These are phyloP conservation scores for Allantophomopsis lycopodina DNA, from an alignment of 2,329 filamentous ascomycete genomes.

Conservation along the genomic window DNA sequence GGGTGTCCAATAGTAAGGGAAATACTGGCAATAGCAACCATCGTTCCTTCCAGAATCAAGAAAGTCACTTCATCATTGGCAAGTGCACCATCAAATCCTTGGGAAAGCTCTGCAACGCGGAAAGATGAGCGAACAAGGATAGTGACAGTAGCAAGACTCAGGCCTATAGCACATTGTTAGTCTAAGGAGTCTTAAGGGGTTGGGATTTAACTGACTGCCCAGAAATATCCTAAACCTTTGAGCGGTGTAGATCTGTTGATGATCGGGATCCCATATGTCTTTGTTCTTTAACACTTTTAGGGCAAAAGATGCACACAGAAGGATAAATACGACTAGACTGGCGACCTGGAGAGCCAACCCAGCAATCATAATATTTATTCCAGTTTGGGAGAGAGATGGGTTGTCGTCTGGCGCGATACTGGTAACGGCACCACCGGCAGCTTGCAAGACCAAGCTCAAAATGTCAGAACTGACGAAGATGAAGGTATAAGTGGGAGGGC, in stretches of 20 bases:
- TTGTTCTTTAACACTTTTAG: neutral
- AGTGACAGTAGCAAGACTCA: constrained; percentile 33
- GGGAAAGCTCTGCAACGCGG: constrained; percentile 39
- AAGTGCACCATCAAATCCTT: constrained; percentile 36
- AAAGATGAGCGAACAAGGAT: constrained; percentile 42
- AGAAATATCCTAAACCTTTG: constrained; percentile 1
- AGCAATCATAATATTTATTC: constrained; percentile 41
- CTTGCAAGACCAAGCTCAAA: constrained; percentile 42
- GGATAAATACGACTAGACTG: constrained; percentile 23
- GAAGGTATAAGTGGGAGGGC: constrained; percentile 34
- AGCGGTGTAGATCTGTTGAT: neutral
- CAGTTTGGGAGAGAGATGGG: constrained; percentile 19
- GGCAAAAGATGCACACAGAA: constrained; percentile 6
- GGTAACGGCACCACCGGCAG: constrained; percentile 40
- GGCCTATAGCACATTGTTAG: constrained; percentile 6
- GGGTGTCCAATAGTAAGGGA: constrained; percentile 17
- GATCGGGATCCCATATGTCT: neutral
- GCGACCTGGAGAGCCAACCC: constrained; percentile 43
- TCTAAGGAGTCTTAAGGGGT: neutral
- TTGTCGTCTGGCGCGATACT: constrained; percentile 21
- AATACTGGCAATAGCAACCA: constrained; percentile 16
- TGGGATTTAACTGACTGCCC: neutral
- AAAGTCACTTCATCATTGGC: constrained; percentile 29
- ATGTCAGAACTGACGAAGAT: constrained; percentile 47
- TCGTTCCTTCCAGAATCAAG: constrained; percentile 26